Base-by-base conservation (phyloP, 495 filamentous ascomycete genomes). In the Tuber brumale region DNA sequence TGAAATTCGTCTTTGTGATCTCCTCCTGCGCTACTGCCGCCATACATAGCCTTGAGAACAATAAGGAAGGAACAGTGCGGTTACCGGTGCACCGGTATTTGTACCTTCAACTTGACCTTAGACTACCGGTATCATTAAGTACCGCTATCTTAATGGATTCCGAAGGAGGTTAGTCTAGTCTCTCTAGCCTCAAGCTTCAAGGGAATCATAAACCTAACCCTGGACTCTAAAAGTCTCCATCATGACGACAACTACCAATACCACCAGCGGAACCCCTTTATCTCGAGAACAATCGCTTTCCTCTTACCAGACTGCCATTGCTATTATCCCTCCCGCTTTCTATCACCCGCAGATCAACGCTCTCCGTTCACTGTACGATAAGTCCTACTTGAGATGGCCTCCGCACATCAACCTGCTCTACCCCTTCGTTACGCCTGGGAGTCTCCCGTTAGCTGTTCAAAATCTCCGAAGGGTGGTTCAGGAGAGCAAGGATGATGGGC, bases 341-440 rank as follows among this genome's bases (percentile, higher is more conserved):
- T 72, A 80, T 44, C 79, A 80, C 61, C 70, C 70, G n/a, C 66
- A 70, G 44, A 71, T 89, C 31, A 85, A 90, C 75, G 77, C 83
- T 41, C 84, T 91, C 12, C 85, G 88, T 35, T 84, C 83, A 12
- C 81, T 88, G 44, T 87, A 89, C 82, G 89, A 90, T 81, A 87
- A 87, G 71, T 85, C 85, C 2, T 87, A 87, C 78, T 83, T 81
- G 43, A 88, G 85, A 84, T 90, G 89, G 89, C 88, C 89, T 4
- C 87, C 88, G 9, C 89, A 91, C 76, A 76, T 90, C 77, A 91
- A 90, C 75, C 76, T 91, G 44, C 78, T 89, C 2, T 90, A 91
- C 76, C 89, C 89, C 16, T 91, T 90, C 76, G 87, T 89, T 6
- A 80, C 83, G 5, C 77, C 83, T 23, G 82, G 84, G 37, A 70